Percentiles rank a stretch among this genome's conserved stretches.
phyloP scores from a whole-genome alignment of 225 moss, liverwort and hornwort species.

The Rhytidiadelphus loreus region DNA sequence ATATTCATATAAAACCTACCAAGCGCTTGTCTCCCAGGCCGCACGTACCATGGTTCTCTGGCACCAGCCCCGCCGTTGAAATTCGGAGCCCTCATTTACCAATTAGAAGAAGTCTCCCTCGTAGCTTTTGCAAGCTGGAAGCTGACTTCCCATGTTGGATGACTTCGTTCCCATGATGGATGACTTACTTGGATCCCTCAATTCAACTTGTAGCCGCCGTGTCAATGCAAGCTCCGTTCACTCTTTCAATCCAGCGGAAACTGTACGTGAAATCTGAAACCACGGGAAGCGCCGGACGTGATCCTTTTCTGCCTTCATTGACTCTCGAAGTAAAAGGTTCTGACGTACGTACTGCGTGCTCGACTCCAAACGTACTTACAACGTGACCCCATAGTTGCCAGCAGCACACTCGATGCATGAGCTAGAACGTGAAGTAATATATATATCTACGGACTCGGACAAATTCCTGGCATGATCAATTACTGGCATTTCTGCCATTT shows the following conservation, averaged over 20 bases:
- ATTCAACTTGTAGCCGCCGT: background rate
- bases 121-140: background rate
- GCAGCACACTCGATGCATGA: background rate
- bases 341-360: no score
- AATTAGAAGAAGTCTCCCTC: no score
- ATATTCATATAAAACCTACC: background rate
- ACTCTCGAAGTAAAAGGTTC: background rate
- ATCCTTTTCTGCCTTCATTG: background rate
- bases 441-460: background rate
- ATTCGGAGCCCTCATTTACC: background rate
- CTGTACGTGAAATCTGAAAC: background rate
- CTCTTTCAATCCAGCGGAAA: background rate
- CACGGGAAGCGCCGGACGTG: background rate
- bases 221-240: background rate
- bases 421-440: background rate
- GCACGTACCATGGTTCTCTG: background rate
- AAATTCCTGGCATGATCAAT: background rate
- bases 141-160: background rate
- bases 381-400: background rate
- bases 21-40: background rate
- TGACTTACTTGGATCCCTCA: no score
- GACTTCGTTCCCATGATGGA: background rate
- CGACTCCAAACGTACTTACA: background rate
- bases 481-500: background rate
- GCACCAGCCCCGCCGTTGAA: background rate